phyloP scores from a whole-genome alignment of 78 protist genomes.

The Isochrysis galbana region DNA sequence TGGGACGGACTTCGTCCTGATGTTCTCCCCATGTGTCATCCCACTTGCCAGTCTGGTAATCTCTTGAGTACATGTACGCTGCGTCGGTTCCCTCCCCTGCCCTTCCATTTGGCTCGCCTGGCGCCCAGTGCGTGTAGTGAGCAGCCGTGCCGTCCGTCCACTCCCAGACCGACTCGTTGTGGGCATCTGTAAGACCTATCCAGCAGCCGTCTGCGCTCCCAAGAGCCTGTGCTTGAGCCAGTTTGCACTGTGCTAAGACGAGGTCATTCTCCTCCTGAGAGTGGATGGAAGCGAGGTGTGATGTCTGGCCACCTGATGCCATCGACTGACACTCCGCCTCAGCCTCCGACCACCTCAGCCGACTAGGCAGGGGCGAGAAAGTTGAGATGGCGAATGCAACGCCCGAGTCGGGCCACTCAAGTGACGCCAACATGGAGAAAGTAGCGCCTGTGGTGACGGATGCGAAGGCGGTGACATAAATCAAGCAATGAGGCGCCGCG shows the following conservation, averaged over 20 bases:
- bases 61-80: not conserved
- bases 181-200: not conserved
- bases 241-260: not conserved
- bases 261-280: not conserved
- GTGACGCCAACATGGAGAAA: not conserved
- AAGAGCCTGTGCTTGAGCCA: not conserved
- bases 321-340: too few relatives aligned
- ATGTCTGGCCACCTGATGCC: too few relatives aligned
- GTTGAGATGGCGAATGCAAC: not conserved
- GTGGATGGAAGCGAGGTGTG: not conserved
- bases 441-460: not conserved
- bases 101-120: not conserved
- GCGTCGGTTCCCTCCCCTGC: not conserved
- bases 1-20: not conserved
- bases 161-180: not conserved
- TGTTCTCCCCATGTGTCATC: not conserved
- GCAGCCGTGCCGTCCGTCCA: not conserved
- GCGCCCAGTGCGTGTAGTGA: not conserved
- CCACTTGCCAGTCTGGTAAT: not conserved
- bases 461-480: not conserved
- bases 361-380: not conserved
- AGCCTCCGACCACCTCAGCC: not conserved
- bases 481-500: not conserved
- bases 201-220: not conserved
- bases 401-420: not conserved